phyloP scores from a whole-genome alignment of 1,284 basidiomycete genomes.

The Coniferiporia sulphurascens region DNA sequence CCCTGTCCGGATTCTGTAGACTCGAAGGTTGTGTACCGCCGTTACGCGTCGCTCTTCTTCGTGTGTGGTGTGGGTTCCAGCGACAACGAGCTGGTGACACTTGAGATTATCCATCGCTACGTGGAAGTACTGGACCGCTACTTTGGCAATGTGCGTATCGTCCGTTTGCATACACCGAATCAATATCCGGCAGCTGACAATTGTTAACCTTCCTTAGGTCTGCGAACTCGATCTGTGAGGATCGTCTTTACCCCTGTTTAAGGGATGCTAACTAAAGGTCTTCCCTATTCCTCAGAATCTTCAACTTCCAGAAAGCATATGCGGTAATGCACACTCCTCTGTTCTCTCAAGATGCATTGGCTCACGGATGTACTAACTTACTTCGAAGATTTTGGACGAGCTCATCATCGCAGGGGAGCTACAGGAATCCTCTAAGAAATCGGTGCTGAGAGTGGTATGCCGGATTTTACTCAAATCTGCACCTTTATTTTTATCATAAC shows the following conservation, averaged over 20 bases:
- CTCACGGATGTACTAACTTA: conserved; percentile 1
- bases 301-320: conserved; percentile 98
- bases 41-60: conserved; percentile 98
- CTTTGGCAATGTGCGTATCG: conserved; percentile 86
- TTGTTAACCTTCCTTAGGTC: conserved; percentile 49
- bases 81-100: conserved; percentile 65
- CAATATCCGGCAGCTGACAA: not conserved
- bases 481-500: not conserved
- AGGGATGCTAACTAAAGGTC: not conserved
- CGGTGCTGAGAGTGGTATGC: conserved; percentile 82
- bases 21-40: conserved; percentile 94
- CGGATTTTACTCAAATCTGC: not conserved
- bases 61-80: conserved; percentile 85
- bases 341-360: too few species aligned
- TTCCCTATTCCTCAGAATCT: conserved; percentile 56
- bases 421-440: conserved; percentile 98
- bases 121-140: conserved; percentile 99
- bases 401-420: conserved; percentile 97
- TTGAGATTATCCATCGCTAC: conserved; percentile 74
- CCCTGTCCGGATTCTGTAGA: conserved; percentile 41
- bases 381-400: conserved; percentile 85
- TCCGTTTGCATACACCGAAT: not conserved
- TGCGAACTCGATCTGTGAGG: conserved; percentile 91
- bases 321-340: conserved; percentile 46
- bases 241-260: not conserved